phyloP scores from a whole-genome alignment of 495 filamentous ascomycete genomes.

The Penicillium verhagenii region DNA sequence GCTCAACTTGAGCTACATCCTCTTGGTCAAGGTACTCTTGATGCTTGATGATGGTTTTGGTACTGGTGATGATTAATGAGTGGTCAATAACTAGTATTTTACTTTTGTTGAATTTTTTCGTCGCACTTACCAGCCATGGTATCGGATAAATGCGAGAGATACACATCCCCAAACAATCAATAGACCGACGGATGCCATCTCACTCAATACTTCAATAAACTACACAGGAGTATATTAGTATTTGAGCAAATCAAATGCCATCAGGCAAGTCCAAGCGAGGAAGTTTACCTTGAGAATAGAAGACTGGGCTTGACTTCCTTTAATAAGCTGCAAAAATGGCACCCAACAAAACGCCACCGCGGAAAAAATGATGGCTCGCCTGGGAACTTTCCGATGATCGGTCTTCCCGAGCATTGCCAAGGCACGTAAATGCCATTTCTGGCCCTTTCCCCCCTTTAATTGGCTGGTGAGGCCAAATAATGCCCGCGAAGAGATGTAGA shows the following conservation, averaged over 20 bases:
- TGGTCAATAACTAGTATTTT: no score
- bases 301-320: not conserved
- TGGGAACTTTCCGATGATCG: constrained; percentile 31
- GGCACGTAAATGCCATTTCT: constrained; percentile 8
- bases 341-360: constrained; percentile 43
- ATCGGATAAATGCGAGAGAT: constrained; percentile 46
- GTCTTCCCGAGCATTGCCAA: constrained; percentile 37
- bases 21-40: not conserved
- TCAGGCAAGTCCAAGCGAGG: no score
- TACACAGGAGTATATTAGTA: constrained; percentile 6
- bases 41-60: not conserved
- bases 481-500: constrained; percentile 48
- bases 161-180: constrained; percentile 46
- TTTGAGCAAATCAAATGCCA: no score
- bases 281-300: not conserved
- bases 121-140: constrained; percentile 32
- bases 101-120: no score
- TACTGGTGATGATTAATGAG: not conserved
- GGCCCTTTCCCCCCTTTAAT: constrained; percentile 19
- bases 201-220: constrained; percentile 35
- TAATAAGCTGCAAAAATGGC: constrained; percentile 34
- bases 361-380: constrained; percentile 38
- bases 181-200: constrained; percentile 37
- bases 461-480: constrained; percentile 43
- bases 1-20: constrained; percentile 5